These are phyloP conservation scores for Thalassiosira allenii DNA, from an alignment of 352 stramenopile species.

Conservation along the genomic window DNA sequence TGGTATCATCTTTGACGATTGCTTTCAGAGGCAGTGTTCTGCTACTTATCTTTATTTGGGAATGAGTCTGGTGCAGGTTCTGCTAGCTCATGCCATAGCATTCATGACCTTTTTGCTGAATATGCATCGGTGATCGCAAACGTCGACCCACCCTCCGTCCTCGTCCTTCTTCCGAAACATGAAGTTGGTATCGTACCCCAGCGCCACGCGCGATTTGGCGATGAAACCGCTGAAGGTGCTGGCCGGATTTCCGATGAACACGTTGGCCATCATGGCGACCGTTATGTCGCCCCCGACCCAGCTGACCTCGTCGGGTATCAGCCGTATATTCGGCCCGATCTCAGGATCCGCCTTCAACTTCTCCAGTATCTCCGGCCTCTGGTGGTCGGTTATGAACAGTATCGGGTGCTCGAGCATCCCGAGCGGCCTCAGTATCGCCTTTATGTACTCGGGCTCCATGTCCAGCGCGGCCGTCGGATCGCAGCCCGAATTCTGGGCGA, in stretches of 20 bases:
- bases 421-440: conserved; percentile 16
- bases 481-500: conserved; percentile 1
- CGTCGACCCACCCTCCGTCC: conserved; percentile 5
- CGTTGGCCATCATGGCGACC: conserved; percentile 6
- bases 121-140: conserved; percentile 6
- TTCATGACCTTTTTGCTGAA: conserved; percentile 12
- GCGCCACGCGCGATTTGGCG: conserved; percentile 17
- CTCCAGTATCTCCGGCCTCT: conserved; percentile 21
- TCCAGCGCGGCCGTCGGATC: conserved; percentile 24
- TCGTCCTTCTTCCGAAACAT: conserved; percentile 8
- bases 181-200: conserved; percentile 7
- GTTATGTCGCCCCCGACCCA: conserved; percentile 32
- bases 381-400: conserved; percentile 33
- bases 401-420: conserved; percentile 25
- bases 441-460: conserved; percentile 27
- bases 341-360: conserved; percentile 20
- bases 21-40: too few relatives aligned
- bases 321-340: not conserved
- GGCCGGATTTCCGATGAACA: conserved; percentile 33
- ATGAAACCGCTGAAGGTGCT: conserved; percentile 24
- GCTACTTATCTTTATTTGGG: too few relatives aligned
- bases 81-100: too few relatives aligned
- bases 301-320: conserved; percentile 8
- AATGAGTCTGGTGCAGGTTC: too few relatives aligned
- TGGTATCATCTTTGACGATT: too few relatives aligned